Evolutionary conservation across 2,329 filamentous ascomycete species (phyloP), one percentile per base, ranked within the genome.

Genomic region (Hymenoscyphus occultus): DNA sequence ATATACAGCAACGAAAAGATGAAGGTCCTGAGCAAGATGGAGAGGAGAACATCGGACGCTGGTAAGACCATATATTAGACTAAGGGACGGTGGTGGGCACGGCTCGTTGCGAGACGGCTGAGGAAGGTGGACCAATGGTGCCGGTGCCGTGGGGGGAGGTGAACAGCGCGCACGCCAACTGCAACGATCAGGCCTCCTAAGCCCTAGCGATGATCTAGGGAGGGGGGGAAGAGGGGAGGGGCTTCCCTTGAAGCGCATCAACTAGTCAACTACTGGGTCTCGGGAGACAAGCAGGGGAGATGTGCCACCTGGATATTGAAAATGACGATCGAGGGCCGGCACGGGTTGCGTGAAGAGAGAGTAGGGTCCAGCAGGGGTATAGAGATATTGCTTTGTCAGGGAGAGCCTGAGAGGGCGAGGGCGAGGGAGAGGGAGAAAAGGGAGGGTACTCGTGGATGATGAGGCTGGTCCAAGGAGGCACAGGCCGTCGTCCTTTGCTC

Each of bases 1-100:
- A 45, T 59, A 31, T 54, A 59, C 42, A 64, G 59, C 5, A 28
- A 57, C 19, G 51, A 59, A n/a, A 56, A 62, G 51, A 16, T 13
- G 42, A 51, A 48, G 40, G 54, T 51, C 35, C 39, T 45, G 56
- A 58, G 14, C 32, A 61, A 48, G 45, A 62, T 51, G 28, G 54
- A 42, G 28, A 28, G 56, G 60, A 32, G 45, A 61, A 65, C 56
- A 65, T 65, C 60, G 58, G 64, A 65, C 39, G 61, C 51, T 58
- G 42, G 61, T 51, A 54, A 61, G 61, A 65, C 64, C 57, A 63
- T 65, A 65, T 65, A 65, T 45, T 39, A 35, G 57, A 59, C 60
- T 56, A 65, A 62, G 40, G 48, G 48, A 22, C 39, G 35, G 56
- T 64, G 45, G 56, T 64, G 45, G 32, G 32, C 60, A 60, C 39